A percentile compares a stretch with the other conserved stretches of the same genome.
These are phyloP conservation scores for Pythium aristosporum DNA, from an alignment of 352 stramenopile species.

Conservation along the genomic window DNA sequence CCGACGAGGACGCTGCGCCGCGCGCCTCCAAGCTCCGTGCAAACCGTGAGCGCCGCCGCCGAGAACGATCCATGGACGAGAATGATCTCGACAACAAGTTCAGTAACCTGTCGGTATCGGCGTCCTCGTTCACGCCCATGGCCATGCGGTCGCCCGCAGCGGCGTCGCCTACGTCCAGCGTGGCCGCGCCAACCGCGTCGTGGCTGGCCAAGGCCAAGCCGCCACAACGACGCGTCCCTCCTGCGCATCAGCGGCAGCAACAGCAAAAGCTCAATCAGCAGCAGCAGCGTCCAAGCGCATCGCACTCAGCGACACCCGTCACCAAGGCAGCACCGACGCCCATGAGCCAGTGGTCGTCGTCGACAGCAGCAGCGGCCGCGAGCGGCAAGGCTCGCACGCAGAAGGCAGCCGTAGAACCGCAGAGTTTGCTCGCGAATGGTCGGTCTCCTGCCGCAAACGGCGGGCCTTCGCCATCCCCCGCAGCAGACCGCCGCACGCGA, in stretches of 20 bases:
- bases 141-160: slow-evolving; percentile 6
- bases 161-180: slow-evolving; percentile 6
- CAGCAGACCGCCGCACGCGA: slow-evolving; percentile 36
- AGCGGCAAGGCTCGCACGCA: slow-evolving; percentile 10
- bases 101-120: slow-evolving; percentile 49
- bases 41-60: slow-evolving; percentile 55
- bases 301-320: slow-evolving; percentile 12
- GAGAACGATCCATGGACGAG: slow-evolving; percentile 52
- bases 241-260: slow-evolving; percentile 21
- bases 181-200: slow-evolving; percentile 26
- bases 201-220: slow-evolving; percentile 32
- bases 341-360: slow-evolving; percentile 31
- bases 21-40: slow-evolving; percentile 56
- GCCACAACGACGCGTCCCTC: slow-evolving; percentile 23
- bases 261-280: slow-evolving; percentile 16
- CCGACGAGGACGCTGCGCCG: not conserved
- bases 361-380: slow-evolving; percentile 13
- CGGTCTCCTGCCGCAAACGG: slow-evolving; percentile 7
- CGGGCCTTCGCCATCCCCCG: not conserved
- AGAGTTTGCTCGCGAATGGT: slow-evolving; percentile 4
- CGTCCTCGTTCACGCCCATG: slow-evolving; percentile 44
- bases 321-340: slow-evolving; percentile 21
- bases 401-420: not conserved
- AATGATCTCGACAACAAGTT: slow-evolving; percentile 71
- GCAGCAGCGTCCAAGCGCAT: not conserved